Evolutionary conservation across 495 filamentous ascomycete genomes (phyloP), one percentile per base, ranked within the genome.

Genomic region (Acidiella bohemica): DNA sequence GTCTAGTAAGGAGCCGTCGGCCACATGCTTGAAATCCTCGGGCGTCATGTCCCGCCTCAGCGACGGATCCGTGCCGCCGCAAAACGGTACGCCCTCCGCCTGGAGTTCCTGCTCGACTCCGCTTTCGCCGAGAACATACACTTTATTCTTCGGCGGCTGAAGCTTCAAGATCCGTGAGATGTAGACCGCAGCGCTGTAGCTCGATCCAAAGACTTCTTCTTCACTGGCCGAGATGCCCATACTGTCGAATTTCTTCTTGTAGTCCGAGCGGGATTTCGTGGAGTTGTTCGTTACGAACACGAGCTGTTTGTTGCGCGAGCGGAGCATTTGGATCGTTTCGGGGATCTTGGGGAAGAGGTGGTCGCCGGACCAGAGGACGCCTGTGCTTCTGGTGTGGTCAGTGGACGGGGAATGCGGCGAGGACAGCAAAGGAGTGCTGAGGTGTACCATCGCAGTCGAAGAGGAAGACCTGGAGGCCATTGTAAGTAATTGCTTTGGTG

Each of bases 231-330:
- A 79, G 44, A 97, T 94, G 0, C 82, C 83, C 51, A 94, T 65
- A 17, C 56, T 61, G n/a, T 78, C 75, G 32, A 97, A 73, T 51
- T 95, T 96, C 63, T 87, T 86, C 58, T 78, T 76, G 61, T 96
- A 96, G 53, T 92, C 84, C 18, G 73, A 68, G 13, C 90, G 82
- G 13, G 88, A 93, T 58, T 96, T 96, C 20, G 90, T 96, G 57
- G 83, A 92, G 69, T 99, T 99, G 61, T 99, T 99, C 3, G 90
- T 96, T 32, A 99, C 90, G 57, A 99, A 99, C 43, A 99, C 76
- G 13, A 90, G 66, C 60, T 78, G 81, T 59, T 99, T 99, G 39
- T 83, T 84, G 73, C 70, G 79, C 18, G 70, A 73, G 53, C 84
- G 75, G 36, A 97, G 63, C 55, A 88, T 59, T 28, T 86, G 76